Evolutionary conservation across 495 filamentous ascomycete genomes (phyloP).

Genomic region (Podospora bellae-mahoneyi): DNA sequence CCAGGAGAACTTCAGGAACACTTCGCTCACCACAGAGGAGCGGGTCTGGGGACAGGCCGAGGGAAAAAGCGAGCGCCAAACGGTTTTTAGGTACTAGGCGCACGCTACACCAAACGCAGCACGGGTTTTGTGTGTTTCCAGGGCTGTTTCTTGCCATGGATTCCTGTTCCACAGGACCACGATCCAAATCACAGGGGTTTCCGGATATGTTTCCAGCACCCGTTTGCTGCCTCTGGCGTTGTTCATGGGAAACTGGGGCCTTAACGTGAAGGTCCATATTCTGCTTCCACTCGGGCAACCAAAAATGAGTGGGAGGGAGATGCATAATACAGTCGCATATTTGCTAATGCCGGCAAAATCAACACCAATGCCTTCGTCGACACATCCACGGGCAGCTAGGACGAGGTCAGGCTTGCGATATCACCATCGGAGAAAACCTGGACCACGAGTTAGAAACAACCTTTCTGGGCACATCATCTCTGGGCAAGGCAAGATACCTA

Average conservation of each 20-base stretch:
- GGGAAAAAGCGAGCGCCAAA: neutral
- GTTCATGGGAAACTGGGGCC: neutral
- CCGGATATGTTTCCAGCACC: slow-evolving; percentile 15
- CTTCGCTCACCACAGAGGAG: neutral
- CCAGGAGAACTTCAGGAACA: neutral
- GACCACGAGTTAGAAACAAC: slow-evolving; percentile 18
- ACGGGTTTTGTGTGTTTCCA: neutral
- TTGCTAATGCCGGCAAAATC: slow-evolving; percentile 42
- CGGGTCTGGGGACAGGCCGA: neutral
- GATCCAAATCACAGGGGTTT: neutral
- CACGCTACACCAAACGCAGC: slow-evolving; percentile 7
- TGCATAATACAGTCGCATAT: slow-evolving; percentile 38
- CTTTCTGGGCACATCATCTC: slow-evolving; percentile 22
- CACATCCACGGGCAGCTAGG: slow-evolving; percentile 13
- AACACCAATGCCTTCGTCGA: slow-evolving; percentile 31
- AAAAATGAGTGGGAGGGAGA: slow-evolving; percentile 17
- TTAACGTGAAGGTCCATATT: neutral
- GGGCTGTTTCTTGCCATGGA: slow-evolving; percentile 17
- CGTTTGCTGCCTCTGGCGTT: neutral
- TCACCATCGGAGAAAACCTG: slow-evolving; percentile 25
- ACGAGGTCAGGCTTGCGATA: neutral
- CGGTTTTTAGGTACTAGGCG: neutral
- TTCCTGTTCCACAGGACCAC: slow-evolving; percentile 1
- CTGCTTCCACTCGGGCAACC: slow-evolving; percentile 12
- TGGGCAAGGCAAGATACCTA: slow-evolving; percentile 15